These are phyloP conservation scores for Chaetomium cochliodes DNA, from an alignment of 495 filamentous ascomycete genomes.

Conservation along the genomic window DNA sequence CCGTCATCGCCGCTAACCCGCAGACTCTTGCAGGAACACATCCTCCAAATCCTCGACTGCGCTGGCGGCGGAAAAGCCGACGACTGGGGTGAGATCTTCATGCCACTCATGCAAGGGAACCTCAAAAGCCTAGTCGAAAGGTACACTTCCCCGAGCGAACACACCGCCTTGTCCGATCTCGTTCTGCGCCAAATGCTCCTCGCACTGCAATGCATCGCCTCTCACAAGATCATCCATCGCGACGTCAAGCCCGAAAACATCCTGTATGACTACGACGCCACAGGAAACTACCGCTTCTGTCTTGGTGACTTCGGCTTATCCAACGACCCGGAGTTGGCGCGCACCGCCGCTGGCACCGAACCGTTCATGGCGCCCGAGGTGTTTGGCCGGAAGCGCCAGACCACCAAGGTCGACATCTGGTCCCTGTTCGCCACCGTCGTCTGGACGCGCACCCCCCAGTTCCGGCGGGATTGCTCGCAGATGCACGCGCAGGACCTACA, in stretches of 20 bases:
- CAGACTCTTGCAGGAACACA: conserved; percentile 29
- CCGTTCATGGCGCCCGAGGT: conserved; percentile 41
- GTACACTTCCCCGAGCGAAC: neutral
- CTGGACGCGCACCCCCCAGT: conserved; percentile 33
- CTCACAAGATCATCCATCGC: conserved; percentile 67
- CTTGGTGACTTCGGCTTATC: conserved; percentile 42
- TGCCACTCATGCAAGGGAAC: conserved; percentile 36
- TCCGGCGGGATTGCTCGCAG: conserved; percentile 24
- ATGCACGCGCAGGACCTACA: conserved; percentile 26
- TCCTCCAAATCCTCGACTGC: conserved; percentile 32
- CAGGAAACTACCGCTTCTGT: conserved; percentile 31
- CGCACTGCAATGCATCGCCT: conserved; percentile 34
- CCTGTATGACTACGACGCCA: conserved; percentile 37
- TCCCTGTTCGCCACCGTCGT: conserved; percentile 45
- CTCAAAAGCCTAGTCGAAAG: conserved; percentile 28
- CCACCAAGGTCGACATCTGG: conserved; percentile 44
- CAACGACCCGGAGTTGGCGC: conserved; percentile 26
- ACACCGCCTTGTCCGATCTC: conserved; percentile 15
- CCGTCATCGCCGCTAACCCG: neutral
- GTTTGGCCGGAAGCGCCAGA: conserved; percentile 29
- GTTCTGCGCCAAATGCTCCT: conserved; percentile 39
- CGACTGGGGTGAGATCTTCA: conserved; percentile 38
- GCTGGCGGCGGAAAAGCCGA: conserved; percentile 20
- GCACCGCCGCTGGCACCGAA: conserved; percentile 31
- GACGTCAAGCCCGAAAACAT: conserved; percentile 84